These are phyloP conservation scores for Yamadazyma kitorensis DNA, from an alignment of 805 yeast genomes.

Conservation along the genomic window DNA sequence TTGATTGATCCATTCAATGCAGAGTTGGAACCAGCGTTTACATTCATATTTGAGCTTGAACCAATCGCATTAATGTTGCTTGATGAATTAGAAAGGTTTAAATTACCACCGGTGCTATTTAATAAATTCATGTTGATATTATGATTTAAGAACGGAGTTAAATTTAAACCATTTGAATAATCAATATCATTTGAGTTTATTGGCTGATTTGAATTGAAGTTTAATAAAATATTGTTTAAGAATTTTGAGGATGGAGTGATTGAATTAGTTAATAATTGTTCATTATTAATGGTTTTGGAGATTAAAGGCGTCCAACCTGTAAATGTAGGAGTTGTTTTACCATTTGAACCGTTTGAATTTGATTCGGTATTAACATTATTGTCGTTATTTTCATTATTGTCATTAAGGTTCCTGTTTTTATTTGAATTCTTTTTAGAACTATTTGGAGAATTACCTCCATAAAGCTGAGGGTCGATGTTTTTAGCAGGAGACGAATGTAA, in stretches of 20 bases:
- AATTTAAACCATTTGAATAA: conserved; percentile 33
- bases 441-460: too few relatives aligned
- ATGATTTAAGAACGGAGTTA: conserved; percentile 43
- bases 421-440: too few relatives aligned
- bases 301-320: conserved; percentile 46
- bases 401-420: too few relatives aligned
- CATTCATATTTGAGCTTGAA: neutral
- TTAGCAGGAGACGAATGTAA: conserved; percentile 37
- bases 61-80: conserved; percentile 8
- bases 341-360: neutral
- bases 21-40: neutral
- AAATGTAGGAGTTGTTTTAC: conserved; percentile 8
- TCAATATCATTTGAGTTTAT: conserved; percentile 18
- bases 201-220: conserved; percentile 15
- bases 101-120: conserved; percentile 12
- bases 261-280: conserved; percentile 29
- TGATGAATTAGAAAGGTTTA: too few relatives aligned
- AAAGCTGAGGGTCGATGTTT: conserved; percentile 34
- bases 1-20: neutral
- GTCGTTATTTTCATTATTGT: neutral
- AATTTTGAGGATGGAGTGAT: conserved; percentile 36
- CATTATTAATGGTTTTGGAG: conserved; percentile 34
- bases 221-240: conserved; percentile 15
- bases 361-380: neutral
- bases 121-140: conserved; percentile 20